Conservation (phyloP, 2,329 filamentous ascomycete genomes). For the Pyrenochaeta sp. region DNA sequence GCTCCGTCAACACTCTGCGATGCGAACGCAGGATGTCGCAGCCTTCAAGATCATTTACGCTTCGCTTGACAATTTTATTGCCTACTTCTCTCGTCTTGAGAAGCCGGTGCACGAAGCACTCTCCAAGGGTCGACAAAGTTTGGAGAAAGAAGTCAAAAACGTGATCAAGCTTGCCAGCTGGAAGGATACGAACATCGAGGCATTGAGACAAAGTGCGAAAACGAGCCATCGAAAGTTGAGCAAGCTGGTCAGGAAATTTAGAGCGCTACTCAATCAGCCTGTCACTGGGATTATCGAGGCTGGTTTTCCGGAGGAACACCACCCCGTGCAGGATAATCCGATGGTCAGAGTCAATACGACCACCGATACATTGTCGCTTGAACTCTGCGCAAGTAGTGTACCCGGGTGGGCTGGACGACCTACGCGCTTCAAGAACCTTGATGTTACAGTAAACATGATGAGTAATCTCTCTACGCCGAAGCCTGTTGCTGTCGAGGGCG, state of each 20-base stretch:
- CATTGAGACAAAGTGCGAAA: slow-evolving; percentile 85
- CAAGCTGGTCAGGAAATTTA: slow-evolving; percentile 89
- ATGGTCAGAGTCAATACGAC: slow-evolving; percentile 22
- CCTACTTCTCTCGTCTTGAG: slow-evolving; percentile 77
- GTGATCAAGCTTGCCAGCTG: slow-evolving; percentile 93
- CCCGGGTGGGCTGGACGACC: slow-evolving; percentile 56
- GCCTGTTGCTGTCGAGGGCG: slow-evolving; percentile 62
- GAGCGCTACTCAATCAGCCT: slow-evolving; percentile 77
- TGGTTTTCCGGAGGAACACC: slow-evolving; percentile 41
- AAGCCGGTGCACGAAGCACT: slow-evolving; percentile 71
- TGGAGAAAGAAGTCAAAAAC: slow-evolving; percentile 95
- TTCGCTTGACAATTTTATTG: slow-evolving; percentile 78
- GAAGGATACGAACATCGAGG: slow-evolving; percentile 96
- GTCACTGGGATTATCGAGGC: slow-evolving; percentile 66
- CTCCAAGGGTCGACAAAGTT: slow-evolving; percentile 69
- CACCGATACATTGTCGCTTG: slow-evolving; percentile 22
- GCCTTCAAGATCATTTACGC: slow-evolving; percentile 64
- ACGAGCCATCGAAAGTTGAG: slow-evolving; percentile 93
- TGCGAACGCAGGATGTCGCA: slow-evolving; percentile 64
- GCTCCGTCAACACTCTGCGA: slow-evolving; percentile 69
- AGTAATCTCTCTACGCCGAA: slow-evolving; percentile 65
- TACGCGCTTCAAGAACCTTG: slow-evolving; percentile 74
- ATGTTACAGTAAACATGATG: slow-evolving; percentile 79
- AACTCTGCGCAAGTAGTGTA: slow-evolving; percentile 32
- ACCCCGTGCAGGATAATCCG: slow-evolving; percentile 11